These are phyloP conservation scores for Quercus lobata DNA, from an alignment of 331 rosid species.

Conservation along the genomic window DNA sequence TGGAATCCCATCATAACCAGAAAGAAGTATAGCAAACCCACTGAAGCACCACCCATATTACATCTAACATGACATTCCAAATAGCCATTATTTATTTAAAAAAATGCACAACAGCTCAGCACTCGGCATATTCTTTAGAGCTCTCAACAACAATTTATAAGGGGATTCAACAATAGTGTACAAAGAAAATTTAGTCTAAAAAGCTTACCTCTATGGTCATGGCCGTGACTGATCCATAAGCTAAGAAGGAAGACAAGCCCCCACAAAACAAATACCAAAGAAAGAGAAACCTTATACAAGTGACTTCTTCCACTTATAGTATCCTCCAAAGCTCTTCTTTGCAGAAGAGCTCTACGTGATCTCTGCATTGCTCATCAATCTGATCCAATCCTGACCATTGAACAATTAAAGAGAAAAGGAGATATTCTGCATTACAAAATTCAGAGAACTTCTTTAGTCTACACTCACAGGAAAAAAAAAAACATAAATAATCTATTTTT, in stretches of 20 bases:
- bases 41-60: background rate
- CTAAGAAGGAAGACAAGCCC: constrained; percentile 61
- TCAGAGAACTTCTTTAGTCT: constrained; percentile 24
- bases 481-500: background rate
- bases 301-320: constrained; percentile 36
- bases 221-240: constrained; percentile 64
- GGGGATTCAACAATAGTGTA: background rate
- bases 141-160: background rate
- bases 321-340: constrained; percentile 60
- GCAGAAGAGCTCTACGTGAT: constrained; percentile 75
- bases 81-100: background rate
- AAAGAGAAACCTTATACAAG: constrained; percentile 58
- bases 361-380: constrained; percentile 86
- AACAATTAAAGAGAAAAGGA: constrained; percentile 7
- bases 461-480: background rate
- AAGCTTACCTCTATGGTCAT: constrained; percentile 59
- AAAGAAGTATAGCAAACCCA: background rate
- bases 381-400: constrained; percentile 22
- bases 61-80: background rate
- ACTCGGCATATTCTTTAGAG: background rate
- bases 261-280: constrained; percentile 66
- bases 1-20: background rate
- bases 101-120: background rate
- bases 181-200: constrained; percentile 8
- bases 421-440: constrained; percentile 37